Conservation (phyloP, 176 grass and related monocot genomes). For the Paspalum notatum region DNA sequence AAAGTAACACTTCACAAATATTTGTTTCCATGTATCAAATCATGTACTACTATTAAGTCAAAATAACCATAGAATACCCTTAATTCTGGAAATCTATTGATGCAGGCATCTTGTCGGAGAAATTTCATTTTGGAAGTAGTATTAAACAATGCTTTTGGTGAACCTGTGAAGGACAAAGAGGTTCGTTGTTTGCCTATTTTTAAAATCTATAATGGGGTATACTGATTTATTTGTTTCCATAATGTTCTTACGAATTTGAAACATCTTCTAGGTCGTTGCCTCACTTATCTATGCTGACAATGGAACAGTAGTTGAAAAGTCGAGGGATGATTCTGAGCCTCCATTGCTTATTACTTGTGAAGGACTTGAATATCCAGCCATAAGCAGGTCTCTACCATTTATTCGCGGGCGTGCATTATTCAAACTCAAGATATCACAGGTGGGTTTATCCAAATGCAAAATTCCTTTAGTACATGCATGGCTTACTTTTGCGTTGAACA, state of each 20-base stretch:
- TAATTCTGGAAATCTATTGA: conserved; percentile 32
- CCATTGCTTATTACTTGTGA: conserved; percentile 81
- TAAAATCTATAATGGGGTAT: background rate
- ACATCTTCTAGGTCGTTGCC: conserved; percentile 71
- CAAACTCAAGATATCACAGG: conserved; percentile 97
- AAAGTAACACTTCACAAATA: conserved; percentile 1
- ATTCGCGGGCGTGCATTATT: conserved; percentile 71
- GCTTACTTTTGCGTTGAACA: conserved; percentile 6
- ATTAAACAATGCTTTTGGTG: conserved; percentile 68
- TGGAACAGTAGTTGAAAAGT: conserved; percentile 79
- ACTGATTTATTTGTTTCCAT: conserved; percentile 35
- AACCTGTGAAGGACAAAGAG: conserved; percentile 70
- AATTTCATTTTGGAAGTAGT: conserved; percentile 89
- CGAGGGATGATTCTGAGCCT: conserved; percentile 83
- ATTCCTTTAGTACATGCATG: background rate
- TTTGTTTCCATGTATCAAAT: conserved; percentile 3
- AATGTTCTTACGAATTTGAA: conserved; percentile 34
- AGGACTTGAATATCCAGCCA: conserved; percentile 87
- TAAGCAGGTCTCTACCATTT: conserved; percentile 71
- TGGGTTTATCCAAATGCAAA: conserved; percentile 42
- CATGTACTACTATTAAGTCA: background rate
- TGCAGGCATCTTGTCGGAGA: conserved; percentile 89
- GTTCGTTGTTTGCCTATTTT: conserved; percentile 44
- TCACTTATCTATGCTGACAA: conserved; percentile 90
- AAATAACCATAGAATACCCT: background rate